Percentiles rank a stretch among this genome's conserved stretches.
These are phyloP conservation scores for Trichoderma orchidacearum DNA, from an alignment of 495 filamentous ascomycete genomes.

Conservation along the genomic window DNA sequence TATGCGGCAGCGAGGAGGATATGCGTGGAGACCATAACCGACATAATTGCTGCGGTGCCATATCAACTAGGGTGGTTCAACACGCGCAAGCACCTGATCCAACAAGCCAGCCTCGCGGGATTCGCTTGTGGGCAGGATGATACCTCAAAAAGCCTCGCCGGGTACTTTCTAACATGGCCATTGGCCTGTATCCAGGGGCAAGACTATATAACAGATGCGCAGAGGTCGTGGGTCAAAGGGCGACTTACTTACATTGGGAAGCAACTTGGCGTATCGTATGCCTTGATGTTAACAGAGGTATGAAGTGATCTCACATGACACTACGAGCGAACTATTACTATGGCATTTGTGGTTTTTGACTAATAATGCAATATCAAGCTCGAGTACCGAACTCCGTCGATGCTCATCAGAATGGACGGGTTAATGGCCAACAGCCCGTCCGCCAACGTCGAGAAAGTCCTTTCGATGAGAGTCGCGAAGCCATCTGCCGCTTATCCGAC, in stretches of 20 bases:
- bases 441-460: conserved; percentile 18
- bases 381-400: conserved; percentile 34
- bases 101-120: conserved; percentile 5
- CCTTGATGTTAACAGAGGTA: conserved; percentile 29
- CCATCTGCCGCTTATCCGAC: conserved; percentile 9
- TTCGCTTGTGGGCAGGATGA: conserved; percentile 25
- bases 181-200: conserved; percentile 26
- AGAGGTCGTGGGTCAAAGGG: conserved; percentile 31
- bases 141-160: conserved; percentile 27
- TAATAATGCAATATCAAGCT: conserved; percentile 11
- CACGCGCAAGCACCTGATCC: conserved; percentile 9
- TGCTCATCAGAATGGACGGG: conserved; percentile 36
- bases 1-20: conserved; percentile 27
- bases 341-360: no score
- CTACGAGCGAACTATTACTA: not conserved
- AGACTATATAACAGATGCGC: conserved; percentile 34
- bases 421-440: conserved; percentile 19
- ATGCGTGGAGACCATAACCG: conserved; percentile 28
- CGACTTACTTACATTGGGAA: conserved; percentile 31
- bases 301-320: conserved; percentile 4
- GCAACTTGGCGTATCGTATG: conserved; percentile 33
- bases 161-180: conserved; percentile 31
- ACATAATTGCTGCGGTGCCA: conserved; percentile 36
- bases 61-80: conserved; percentile 37
- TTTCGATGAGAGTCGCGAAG: conserved; percentile 8